Percentiles rank a stretch among this genome's conserved stretches.
Conservation (phyloP, 2,329 filamentous ascomycete genomes). For the Trichoderma sp. region DNA sequence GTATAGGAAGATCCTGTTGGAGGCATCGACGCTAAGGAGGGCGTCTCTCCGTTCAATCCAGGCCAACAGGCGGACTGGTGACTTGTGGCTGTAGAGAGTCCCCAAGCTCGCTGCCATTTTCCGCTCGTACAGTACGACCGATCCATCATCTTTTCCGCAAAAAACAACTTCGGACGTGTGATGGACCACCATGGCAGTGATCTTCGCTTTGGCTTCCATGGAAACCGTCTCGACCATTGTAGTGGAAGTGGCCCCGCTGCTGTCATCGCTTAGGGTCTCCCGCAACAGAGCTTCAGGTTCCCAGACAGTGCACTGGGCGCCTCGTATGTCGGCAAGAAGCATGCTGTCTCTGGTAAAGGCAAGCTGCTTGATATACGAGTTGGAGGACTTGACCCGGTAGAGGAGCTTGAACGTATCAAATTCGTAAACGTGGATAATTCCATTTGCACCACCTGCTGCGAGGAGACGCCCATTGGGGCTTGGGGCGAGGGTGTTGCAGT, state of each 20-base stretch:
- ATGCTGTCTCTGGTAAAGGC: constrained; percentile 40
- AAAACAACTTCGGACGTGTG: constrained; percentile 36
- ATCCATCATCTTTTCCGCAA: constrained; percentile 45
- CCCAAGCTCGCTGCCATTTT: constrained; percentile 35
- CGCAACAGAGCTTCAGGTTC: constrained; percentile 39
- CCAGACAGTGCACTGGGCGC: constrained; percentile 45
- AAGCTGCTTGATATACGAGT: constrained; percentile 39
- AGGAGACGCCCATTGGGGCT: constrained; percentile 40
- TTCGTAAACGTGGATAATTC: constrained; percentile 39
- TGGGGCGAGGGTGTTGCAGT: constrained; percentile 39
- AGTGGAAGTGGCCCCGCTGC: constrained; percentile 33
- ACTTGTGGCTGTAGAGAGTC: constrained; percentile 39
- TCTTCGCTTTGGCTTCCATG: constrained; percentile 35
- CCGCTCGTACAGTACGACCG: constrained; percentile 39
- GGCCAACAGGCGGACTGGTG: constrained; percentile 36
- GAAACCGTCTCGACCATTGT: constrained; percentile 34
- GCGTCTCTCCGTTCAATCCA: constrained; percentile 35
- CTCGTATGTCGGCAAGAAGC: constrained; percentile 43
- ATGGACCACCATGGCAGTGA: constrained; percentile 39
- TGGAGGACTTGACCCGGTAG: constrained; percentile 35
- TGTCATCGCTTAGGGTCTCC: constrained; percentile 36
- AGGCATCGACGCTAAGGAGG: constrained; percentile 38
- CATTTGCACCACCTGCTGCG: constrained; percentile 34
- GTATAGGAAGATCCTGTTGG: constrained; percentile 35
- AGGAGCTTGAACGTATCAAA: constrained; percentile 38